Evolutionary conservation across 2,329 filamentous ascomycete genomes (phyloP), one percentile per base, ranked within the genome.

Genomic region (Aaosphaeria arxii): DNA sequence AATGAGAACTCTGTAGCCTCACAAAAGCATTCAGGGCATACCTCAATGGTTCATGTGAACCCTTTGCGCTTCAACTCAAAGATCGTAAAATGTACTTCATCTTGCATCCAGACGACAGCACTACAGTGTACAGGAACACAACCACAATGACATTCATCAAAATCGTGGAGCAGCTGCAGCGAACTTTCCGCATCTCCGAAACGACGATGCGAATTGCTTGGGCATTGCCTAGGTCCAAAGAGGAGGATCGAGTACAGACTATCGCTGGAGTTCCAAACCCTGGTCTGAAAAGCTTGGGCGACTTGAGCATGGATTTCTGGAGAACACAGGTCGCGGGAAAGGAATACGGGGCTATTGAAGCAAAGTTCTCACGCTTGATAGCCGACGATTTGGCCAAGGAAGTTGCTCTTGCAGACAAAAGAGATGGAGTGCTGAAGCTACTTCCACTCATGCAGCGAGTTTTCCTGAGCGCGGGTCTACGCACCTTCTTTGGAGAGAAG

Each of bases 41-140:
- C 30, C 50, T 56, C 46, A 17, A 13, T 5, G 17, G 29, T 9
- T 42, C 45, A 3, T 45, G 48, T 9, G 51, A 47, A 13, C 53
- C 53, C 5, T 56, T 51, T 28, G 41, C 47, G 11, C 39, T 55
- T 29, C 44, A 11, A 5, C 24, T 56, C 4, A 46, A 39, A 17
- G 51, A 52, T 1, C 24, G 43, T 36, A 46, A 13, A 2, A 50
- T 57, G 11, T 52, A 55, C 35, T 35, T 57, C 11, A 39, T 42
- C 6, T 50, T 46, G 5, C 43, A 33, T 38, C 33, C 52, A 1
- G 42, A 53, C 1, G 52, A 55, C 28, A 43, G 49, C 29, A 44
- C 11, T 7, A 6, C 4, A 30, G 36, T 51, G 1, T 36, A 36
- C 4, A 9, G 33, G n/a, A 36, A 36, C 33, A 4, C 33, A 36